These are phyloP conservation scores for Capronia americana DNA, from an alignment of 2,329 filamentous ascomycete species.

Conservation along the genomic window DNA sequence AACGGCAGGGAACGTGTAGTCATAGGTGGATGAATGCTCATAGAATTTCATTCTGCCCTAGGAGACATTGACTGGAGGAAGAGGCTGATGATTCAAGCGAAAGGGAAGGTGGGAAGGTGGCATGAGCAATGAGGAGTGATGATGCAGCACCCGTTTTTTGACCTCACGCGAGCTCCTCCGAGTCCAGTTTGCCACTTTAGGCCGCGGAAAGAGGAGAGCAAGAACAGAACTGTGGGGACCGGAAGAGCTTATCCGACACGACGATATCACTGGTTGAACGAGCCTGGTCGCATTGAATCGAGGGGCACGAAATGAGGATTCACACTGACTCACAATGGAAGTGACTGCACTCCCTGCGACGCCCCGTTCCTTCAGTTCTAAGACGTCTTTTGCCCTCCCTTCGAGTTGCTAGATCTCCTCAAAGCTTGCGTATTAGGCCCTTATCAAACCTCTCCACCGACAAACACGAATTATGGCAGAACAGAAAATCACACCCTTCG, in stretches of 20 bases:
- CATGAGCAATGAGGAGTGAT: constrained; percentile 11
- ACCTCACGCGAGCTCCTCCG: constrained; percentile 20
- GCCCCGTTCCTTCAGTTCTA: not conserved
- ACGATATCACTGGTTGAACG: not conserved
- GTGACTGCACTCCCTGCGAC: not conserved
- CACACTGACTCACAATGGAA: not conserved
- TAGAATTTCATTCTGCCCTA: constrained; percentile 58
- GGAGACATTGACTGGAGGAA: constrained; percentile 19
- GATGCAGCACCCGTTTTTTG: constrained; percentile 13
- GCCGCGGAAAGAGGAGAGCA: not conserved
- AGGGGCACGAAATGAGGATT: not conserved
- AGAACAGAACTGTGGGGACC: not conserved
- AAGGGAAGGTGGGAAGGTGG: constrained; percentile 11
- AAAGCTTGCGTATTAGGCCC: not conserved
- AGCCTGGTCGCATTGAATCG: not conserved
- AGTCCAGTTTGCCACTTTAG: constrained; percentile 17
- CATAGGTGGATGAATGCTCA: constrained; percentile 64
- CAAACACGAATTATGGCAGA: constrained; percentile 34
- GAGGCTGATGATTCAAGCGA: constrained; percentile 6
- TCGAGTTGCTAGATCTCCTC: not conserved
- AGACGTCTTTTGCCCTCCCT: not conserved
- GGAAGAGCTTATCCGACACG: not conserved
- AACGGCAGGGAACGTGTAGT: constrained; percentile 70
- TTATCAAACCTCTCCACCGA: not conserved
- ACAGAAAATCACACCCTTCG: constrained; percentile 51